Base-by-base conservation (phyloP, 2,329 filamentous ascomycete genomes). In the Alternaria panax region DNA sequence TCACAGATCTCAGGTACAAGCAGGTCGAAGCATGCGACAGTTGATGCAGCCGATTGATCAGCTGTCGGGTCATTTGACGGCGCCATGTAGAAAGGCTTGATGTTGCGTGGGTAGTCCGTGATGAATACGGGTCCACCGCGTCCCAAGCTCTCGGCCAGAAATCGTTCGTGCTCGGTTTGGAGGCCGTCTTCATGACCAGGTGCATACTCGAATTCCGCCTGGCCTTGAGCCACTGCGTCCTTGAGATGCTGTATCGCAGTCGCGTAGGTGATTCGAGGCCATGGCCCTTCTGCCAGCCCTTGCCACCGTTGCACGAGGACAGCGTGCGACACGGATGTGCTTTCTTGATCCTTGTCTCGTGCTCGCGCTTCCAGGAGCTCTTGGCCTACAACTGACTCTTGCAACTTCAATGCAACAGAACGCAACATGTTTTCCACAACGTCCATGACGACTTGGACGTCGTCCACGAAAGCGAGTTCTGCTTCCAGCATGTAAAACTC, bases 401-500 rank as follows among this genome's bases (percentile, higher is more conserved):
- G 80, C 18, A 88, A 71, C 18, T 81, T 79, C 7, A 77, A 79
- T 4, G 85, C 84, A 51, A 88, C 72, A 60, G 82, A 81, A 41
- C 87, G 86, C 51, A 97, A 82, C 85, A 97, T 88, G 54, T 88
- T 83, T 77, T 98, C 92, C 2, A 92, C 86, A n/a, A 94, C 78
- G 57, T 89, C 83, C 86, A 96, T 95, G 68, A 99, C 83, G 25
- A 85, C 81, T 28, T 85, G 81, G 65, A 97, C 83, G 64, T 88
- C 81, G 46, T 91, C 84, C 41, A 90, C 86, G 75, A 97, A 97
- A 71, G 88, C 90, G 75, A 93, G 83, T 78, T 99, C 95, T 16
- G 90, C 93, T 79, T 99, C 95, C 2, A 99, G 86, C 95, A 99
- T 98, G 80, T 98, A 98, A 73, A 99, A 98, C 75, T 99, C 95